Conservation (phyloP, 495 filamentous ascomycete genomes). For the Penicillium silybi region DNA sequence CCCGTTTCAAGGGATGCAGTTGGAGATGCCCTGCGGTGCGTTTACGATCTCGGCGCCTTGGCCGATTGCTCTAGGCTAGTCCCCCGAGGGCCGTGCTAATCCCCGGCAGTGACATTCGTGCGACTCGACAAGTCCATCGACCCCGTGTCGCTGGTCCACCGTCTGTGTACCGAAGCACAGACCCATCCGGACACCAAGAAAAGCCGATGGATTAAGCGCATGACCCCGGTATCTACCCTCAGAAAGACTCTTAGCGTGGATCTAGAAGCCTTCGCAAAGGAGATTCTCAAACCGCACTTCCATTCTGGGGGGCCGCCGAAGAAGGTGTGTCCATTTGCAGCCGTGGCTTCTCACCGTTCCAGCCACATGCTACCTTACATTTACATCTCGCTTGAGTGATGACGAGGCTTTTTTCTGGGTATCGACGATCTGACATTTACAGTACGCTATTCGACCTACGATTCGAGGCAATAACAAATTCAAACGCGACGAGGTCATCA, state of each 20-base stretch:
- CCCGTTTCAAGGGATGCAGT: conserved; percentile 58
- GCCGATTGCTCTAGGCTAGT: background rate
- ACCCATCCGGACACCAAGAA: conserved; percentile 50
- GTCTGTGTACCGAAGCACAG: conserved; percentile 65
- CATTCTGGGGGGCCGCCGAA: conserved; percentile 48
- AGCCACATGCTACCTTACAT: background rate
- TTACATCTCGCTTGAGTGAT: conserved; percentile 1
- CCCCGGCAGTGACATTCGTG: conserved; percentile 37
- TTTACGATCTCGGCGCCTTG: conserved; percentile 6
- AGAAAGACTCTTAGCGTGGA: conserved; percentile 77
- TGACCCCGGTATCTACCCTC: conserved; percentile 74
- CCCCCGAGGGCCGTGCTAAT: conserved; percentile 16
- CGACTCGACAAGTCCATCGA: conserved; percentile 62
- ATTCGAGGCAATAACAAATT: conserved; percentile 75
- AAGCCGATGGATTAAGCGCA: conserved; percentile 72
- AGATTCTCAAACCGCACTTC: conserved; percentile 72
- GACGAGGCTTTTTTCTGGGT: background rate
- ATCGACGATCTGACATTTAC: conserved; percentile 7
- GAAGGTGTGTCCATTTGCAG: conserved; percentile 38
- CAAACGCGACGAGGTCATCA: conserved; percentile 72
- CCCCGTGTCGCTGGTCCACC: conserved; percentile 72
- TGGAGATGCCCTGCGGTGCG: conserved; percentile 75
- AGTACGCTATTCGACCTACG: conserved; percentile 90
- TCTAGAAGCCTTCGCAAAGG: conserved; percentile 63
- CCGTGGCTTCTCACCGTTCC: conserved; percentile 1